Conservation (phyloP, 352 stramenopile genomes). For the Phytophthora hybrid region DNA sequence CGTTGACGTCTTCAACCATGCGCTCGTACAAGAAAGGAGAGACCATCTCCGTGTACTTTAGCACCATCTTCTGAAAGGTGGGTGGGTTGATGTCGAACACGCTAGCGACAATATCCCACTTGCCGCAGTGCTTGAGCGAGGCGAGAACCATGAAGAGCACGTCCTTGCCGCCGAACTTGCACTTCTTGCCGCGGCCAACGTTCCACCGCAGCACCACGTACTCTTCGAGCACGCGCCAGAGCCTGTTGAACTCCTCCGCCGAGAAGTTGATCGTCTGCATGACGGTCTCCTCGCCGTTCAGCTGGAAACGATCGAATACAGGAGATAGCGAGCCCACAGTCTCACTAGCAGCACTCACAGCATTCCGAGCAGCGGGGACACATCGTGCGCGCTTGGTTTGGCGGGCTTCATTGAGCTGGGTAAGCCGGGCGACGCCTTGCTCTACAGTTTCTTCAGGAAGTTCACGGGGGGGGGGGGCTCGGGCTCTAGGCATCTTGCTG, state of each 20-base stretch:
- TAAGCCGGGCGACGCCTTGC: constrained; percentile 5
- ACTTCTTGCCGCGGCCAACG: constrained; percentile 20
- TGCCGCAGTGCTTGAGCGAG: constrained; percentile 5
- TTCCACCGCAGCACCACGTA: constrained; percentile 16
- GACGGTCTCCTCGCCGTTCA: background rate
- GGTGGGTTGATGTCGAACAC: constrained; percentile 11
- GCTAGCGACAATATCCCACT: constrained; percentile 13
- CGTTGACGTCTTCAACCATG: background rate
- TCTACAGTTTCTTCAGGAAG: constrained; percentile 10
- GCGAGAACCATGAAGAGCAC: constrained; percentile 9
- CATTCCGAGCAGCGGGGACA: background rate
- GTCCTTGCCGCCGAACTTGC: constrained; percentile 16
- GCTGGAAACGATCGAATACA: constrained; percentile 10
- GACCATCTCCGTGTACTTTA: constrained; percentile 5
- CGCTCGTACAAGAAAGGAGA: constrained; percentile 8
- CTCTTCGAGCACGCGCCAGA: constrained; percentile 11
- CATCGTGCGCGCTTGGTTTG: constrained; percentile 17
- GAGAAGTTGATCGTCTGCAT: constrained; percentile 14
- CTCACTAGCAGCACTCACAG: constrained; percentile 6
- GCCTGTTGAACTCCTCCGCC: constrained; percentile 1
- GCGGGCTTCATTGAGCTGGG: constrained; percentile 1
- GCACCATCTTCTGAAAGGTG: constrained; percentile 10
- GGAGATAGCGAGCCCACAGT: background rate
- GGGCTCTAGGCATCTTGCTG: constrained; percentile 6
- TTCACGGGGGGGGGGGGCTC: background rate